Conservation (phyloP, 2,329 filamentous ascomycete genomes). For the Aureobasidium sp. region DNA sequence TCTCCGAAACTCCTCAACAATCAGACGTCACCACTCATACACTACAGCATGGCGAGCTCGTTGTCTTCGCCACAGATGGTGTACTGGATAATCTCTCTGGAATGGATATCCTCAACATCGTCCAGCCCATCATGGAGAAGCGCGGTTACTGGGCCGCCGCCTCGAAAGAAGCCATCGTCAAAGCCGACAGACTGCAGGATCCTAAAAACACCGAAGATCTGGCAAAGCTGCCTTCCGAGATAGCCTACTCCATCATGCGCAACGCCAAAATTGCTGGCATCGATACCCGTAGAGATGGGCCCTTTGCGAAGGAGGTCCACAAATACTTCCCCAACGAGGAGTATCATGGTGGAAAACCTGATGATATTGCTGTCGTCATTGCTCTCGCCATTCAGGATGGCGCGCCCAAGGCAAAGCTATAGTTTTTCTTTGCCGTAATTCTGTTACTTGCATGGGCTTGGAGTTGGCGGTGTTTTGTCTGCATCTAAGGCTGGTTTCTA, state of each 20-base stretch:
- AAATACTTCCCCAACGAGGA: slow-evolving; percentile 77
- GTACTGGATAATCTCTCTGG: slow-evolving; percentile 94
- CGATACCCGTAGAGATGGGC: slow-evolving; percentile 75
- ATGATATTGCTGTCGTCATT: slow-evolving; percentile 88
- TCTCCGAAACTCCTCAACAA: slow-evolving; percentile 78
- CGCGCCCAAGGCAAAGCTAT: slow-evolving; percentile 16
- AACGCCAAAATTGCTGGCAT: slow-evolving; percentile 81
- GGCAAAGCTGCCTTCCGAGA: slow-evolving; percentile 51
- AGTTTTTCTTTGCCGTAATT: not conserved
- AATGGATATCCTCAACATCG: slow-evolving; percentile 76
- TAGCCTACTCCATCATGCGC: slow-evolving; percentile 71
- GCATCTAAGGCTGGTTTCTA: not conserved
- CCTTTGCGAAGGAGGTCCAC: slow-evolving; percentile 91
- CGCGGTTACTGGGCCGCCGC: slow-evolving; percentile 27
- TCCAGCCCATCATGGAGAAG: slow-evolving; percentile 61
- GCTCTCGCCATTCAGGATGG: slow-evolving; percentile 65
- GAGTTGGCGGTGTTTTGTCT: not conserved
- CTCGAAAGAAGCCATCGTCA: slow-evolving; percentile 5
- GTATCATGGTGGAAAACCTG: slow-evolving; percentile 88
- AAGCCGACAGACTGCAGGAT: slow-evolving; percentile 12
- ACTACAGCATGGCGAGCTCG: slow-evolving; percentile 82
- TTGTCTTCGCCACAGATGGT: slow-evolving; percentile 91
- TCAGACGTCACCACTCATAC: slow-evolving; percentile 70
- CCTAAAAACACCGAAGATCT: not conserved
- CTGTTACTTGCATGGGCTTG: not conserved